Evolutionary conservation across 2,329 filamentous ascomycete species (phyloP).

Genomic region (Colletotrichum eremochloae): DNA sequence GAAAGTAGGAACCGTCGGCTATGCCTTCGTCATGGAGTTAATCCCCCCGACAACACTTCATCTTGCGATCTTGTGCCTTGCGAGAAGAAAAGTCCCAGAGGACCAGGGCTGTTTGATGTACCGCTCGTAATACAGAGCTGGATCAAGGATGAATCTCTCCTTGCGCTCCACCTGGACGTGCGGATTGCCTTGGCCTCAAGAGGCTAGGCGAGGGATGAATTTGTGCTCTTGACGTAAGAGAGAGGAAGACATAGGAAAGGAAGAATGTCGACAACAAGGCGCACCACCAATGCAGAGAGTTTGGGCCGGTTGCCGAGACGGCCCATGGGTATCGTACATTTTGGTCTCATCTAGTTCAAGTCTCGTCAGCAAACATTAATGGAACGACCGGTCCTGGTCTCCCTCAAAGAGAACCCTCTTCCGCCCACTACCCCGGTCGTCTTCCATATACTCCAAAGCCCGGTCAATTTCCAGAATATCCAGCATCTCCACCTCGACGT

Average conservation of each 20-base stretch:
- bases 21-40: conserved; percentile 29
- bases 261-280: conserved; percentile 29
- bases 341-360: conserved; percentile 36
- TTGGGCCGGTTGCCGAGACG: conserved; percentile 12
- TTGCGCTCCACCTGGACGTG: conserved; percentile 83
- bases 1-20: conserved; percentile 46
- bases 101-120: conserved; percentile 61
- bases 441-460: conserved; percentile 68
- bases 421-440: conserved; percentile 59
- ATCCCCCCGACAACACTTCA: conserved; percentile 41
- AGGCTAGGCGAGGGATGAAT: conserved; percentile 9
- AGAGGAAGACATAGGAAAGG: conserved; percentile 18
- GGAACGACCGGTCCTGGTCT: conserved; percentile 8
- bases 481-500: conserved; percentile 72
- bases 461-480: conserved; percentile 77
- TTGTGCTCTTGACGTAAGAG: conserved; percentile 11
- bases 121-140: conserved; percentile 83
- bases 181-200: conserved; percentile 57
- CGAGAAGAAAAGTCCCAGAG: conserved; percentile 34
- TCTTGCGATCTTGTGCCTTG: conserved; percentile 42
- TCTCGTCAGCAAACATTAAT: conserved; percentile 39
- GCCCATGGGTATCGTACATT: conserved; percentile 57
- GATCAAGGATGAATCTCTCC: conserved; percentile 79
- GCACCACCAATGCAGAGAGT: background rate
- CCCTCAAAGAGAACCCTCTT: conserved; percentile 68